A percentile compares a stretch with the other conserved stretches of the same genome.
These are phyloP conservation scores for Pythium pyrilobum DNA, from an alignment of 352 stramenopile genomes.

Conservation along the genomic window DNA sequence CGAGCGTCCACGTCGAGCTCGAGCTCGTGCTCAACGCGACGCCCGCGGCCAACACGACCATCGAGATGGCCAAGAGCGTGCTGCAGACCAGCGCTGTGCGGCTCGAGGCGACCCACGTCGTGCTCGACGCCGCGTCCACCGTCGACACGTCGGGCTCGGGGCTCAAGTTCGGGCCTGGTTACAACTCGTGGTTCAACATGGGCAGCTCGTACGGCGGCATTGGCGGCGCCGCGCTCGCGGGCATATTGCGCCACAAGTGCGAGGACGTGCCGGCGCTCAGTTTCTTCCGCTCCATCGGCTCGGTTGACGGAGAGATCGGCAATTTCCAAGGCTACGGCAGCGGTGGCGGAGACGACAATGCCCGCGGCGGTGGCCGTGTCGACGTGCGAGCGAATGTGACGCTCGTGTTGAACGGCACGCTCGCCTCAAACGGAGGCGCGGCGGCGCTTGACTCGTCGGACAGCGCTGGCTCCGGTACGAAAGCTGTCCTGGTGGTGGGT, in stretches of 20 bases:
- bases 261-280: conserved; percentile 47
- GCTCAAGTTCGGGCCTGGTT: conserved; percentile 78
- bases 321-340: conserved; percentile 84
- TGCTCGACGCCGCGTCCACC: conserved; percentile 34
- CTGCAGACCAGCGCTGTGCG: conserved; percentile 56
- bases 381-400: conserved; percentile 28
- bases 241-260: conserved; percentile 25
- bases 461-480: conserved; percentile 51
- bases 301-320: conserved; percentile 36
- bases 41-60: conserved; percentile 18
- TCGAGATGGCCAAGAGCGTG: conserved; percentile 40
- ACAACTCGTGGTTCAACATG: conserved; percentile 61
- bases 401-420: conserved; percentile 54
- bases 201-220: conserved; percentile 75
- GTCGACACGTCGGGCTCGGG: conserved; percentile 58
- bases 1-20: conserved; percentile 12
- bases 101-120: conserved; percentile 37
- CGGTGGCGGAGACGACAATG: conserved; percentile 54
- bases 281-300: conserved; percentile 64
- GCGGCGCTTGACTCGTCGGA: conserved; percentile 46
- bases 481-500: too few species aligned
- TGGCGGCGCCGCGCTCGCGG: conserved; percentile 58
- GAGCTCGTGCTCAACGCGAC: conserved; percentile 15
- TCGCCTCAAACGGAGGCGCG: conserved; percentile 61
- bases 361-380: conserved; percentile 63